Evolutionary conservation across 495 filamentous ascomycete genomes (phyloP), one percentile per base, ranked within the genome.

Genomic region (Margaritispora aquatica): DNA sequence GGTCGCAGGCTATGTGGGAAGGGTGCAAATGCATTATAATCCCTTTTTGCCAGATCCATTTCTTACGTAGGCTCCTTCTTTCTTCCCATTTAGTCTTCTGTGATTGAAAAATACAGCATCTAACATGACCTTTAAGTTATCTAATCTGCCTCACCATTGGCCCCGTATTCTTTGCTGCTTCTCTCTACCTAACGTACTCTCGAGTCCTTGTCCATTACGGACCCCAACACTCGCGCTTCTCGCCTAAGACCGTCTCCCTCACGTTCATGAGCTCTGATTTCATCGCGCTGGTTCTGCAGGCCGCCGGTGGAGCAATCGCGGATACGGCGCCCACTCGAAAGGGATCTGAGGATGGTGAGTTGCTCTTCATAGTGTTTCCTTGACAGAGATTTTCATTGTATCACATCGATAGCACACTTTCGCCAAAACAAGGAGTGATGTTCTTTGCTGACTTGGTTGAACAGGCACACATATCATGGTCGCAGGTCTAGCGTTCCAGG

Each of bases 391-490:
- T n/a, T n/a, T n/a, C n/a, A n/a, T n/a, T n/a, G n/a, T n/a, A n/a
- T n/a, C n/a, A n/a, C n/a, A n/a, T n/a, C n/a, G n/a, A n/a, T n/a
- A n/a, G n/a, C n/a, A n/a, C n/a, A n/a, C n/a, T n/a, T n/a, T n/a
- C n/a, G n/a, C n/a, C n/a, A n/a, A n/a, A n/a, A n/a, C n/a, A n/a
- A n/a, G n/a, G n/a, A n/a, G n/a, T n/a, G n/a, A n/a, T n/a, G n/a
- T n/a, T n/a, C n/a, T n/a, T n/a, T n/a, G n/a, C n/a, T n/a, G n/a
- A n/a, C n/a, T n/a, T n/a, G n/a, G n/a, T n/a, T n/a, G n/a, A n/a
- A n/a, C n/a, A n/a, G n/a, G 86, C n/a, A 76, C 77, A 62, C 71
- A 85, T 67, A 80, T 85, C 70, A 86, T 89, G 82, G 76, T 88
- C 54, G 83, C 80, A 0, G 86, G 86, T 51, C 72, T 89, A 0